Evolutionary conservation across 495 filamentous ascomycete species (phyloP).

Genomic region (Penicillium arizonense): DNA sequence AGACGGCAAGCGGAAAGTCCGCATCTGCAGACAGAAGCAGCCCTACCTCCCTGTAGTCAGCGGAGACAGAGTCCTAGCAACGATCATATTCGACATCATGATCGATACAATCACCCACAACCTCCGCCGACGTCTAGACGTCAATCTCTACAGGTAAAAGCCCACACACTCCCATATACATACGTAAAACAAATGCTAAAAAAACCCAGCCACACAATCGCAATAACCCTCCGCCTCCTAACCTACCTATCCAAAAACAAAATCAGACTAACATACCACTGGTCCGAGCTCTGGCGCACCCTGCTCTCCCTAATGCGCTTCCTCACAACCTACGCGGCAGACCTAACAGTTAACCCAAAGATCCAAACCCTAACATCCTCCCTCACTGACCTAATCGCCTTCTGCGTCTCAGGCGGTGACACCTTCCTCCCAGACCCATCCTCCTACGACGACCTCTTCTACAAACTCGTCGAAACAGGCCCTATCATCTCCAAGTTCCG

Average conservation of each 20-base stretch:
- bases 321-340: slow-evolving; percentile 76
- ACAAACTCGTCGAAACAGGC: slow-evolving; percentile 92
- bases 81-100: slow-evolving; percentile 79
- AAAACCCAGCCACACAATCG: slow-evolving; percentile 51
- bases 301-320: slow-evolving; percentile 89
- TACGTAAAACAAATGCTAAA: slow-evolving; percentile 2
- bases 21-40: slow-evolving; percentile 85
- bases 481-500: slow-evolving; percentile 83
- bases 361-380: slow-evolving; percentile 50
- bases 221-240: slow-evolving; percentile 74
- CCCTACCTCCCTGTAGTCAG: slow-evolving; percentile 79
- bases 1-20: slow-evolving; percentile 70
- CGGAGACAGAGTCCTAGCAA: slow-evolving; percentile 67
- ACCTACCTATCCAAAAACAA: slow-evolving; percentile 80
- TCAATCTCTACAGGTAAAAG: slow-evolving; percentile 72
- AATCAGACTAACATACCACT: slow-evolving; percentile 81
- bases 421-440: slow-evolving; percentile 86
- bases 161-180: background rate
- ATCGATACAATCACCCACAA: slow-evolving; percentile 94
- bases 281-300: slow-evolving; percentile 91
- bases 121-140: slow-evolving; percentile 78
- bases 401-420: slow-evolving; percentile 85
- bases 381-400: slow-evolving; percentile 79
- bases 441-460: slow-evolving; percentile 94
- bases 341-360: slow-evolving; percentile 62